These are phyloP conservation scores for Hypholoma sublateritium DNA, from an alignment of 768 basidiomycete species.

Conservation along the genomic window DNA sequence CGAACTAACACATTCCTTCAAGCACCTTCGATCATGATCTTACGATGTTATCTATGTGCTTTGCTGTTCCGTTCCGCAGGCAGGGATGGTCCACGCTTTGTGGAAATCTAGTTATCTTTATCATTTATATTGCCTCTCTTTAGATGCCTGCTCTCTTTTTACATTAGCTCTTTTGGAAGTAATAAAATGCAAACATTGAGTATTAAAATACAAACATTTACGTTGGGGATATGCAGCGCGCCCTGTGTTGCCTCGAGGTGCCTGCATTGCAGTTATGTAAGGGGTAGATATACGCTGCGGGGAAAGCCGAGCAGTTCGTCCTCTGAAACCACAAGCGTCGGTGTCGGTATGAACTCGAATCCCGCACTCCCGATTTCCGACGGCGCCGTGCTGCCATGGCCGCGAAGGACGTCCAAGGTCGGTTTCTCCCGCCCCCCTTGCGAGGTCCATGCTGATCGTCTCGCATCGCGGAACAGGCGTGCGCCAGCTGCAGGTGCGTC, in stretches of 20 bases:
- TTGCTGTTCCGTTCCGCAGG: background rate
- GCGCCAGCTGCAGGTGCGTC: slow-evolving; percentile 56
- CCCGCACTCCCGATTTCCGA: slow-evolving; percentile 50
- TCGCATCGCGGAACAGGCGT: slow-evolving; percentile 38
- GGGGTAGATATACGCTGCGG: slow-evolving; percentile 18
- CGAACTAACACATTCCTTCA: background rate
- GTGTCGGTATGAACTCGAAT: slow-evolving; percentile 36
- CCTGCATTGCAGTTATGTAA: slow-evolving; percentile 16
- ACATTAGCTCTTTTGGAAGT: background rate
- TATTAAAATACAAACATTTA: background rate
- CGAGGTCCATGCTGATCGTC: background rate
- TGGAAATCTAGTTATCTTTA: background rate
- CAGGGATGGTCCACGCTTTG: background rate
- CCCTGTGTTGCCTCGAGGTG: slow-evolving; percentile 10
- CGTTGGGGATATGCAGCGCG: background rate
- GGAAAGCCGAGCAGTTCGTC: slow-evolving; percentile 28
- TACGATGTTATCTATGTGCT: too few species aligned
- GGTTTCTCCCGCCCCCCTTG: slow-evolving; percentile 15
- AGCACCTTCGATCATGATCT: background rate
- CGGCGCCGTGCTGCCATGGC: slow-evolving; percentile 45
- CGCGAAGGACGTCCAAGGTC: slow-evolving; percentile 53
- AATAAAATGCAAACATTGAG: too few species aligned
- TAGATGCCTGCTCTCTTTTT: background rate
- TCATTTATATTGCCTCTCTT: background rate
- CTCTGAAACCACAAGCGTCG: slow-evolving; percentile 30